Conservation (phyloP, 176 grass and related monocot genomes). For the Lolium multiflorum region DNA sequence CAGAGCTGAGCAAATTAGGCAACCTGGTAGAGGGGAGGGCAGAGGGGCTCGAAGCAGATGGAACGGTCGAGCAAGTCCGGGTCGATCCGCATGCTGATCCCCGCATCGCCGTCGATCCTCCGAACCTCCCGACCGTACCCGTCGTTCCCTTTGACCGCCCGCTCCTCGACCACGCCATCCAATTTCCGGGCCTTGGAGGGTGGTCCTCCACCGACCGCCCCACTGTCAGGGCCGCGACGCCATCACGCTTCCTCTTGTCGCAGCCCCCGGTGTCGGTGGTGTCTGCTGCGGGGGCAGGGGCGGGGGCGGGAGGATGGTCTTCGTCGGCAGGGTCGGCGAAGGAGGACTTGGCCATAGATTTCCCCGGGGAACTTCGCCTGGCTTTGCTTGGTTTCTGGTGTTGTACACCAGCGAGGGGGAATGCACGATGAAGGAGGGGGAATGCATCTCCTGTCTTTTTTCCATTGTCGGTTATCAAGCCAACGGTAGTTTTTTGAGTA, state of each 20-base stretch:
- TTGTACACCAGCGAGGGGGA: neutral
- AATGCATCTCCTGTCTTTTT: too few species aligned
- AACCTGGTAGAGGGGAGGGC: conserved; percentile 82
- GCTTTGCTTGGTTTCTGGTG: too few species aligned
- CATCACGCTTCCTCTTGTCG: conserved; percentile 45
- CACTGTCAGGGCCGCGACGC: neutral
- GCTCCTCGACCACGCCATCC: neutral
- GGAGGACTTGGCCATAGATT: conserved; percentile 68
- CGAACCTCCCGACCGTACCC: conserved; percentile 5
- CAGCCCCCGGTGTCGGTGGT: neutral
- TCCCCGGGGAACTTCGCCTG: neutral
- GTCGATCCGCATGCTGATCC: conserved; percentile 65
- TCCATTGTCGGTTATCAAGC: too few species aligned
- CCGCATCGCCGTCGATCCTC: neutral
- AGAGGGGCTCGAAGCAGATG: conserved; percentile 74
- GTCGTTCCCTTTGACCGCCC: neutral
- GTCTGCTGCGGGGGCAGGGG: too few species aligned
- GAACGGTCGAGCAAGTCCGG: conserved; percentile 75
- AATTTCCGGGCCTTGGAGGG: neutral
- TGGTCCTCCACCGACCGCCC: neutral
- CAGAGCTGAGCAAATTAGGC: neutral
- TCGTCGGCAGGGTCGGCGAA: conserved; percentile 51
- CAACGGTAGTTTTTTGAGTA: too few species aligned
- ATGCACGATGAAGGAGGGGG: neutral
- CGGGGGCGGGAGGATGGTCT: conserved; percentile 23